Evolutionary conservation across 2,329 filamentous ascomycete genomes (phyloP), one percentile per base, ranked within the genome.

Genomic region (Cercospora sp.): DNA sequence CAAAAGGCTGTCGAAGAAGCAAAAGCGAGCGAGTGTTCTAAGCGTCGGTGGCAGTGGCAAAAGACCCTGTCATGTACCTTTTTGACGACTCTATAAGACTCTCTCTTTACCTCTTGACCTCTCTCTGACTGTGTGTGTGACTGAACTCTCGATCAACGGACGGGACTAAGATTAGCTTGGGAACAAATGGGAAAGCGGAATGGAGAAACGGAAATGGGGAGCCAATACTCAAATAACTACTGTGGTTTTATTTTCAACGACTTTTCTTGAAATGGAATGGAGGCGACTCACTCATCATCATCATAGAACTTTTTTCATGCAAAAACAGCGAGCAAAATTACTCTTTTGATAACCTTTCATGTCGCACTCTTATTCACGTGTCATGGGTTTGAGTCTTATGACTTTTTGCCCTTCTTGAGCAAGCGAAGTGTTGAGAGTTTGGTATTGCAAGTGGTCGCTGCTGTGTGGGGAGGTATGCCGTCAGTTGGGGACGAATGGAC

Each of bases 1-100:
- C 65, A 66, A 64, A 63, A 66, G 58, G 63, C 69, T 71, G 67
- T 65, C 61, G 10, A 66, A 63, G 42, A 59, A 62, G 53, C 13
- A 63, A 28, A 62, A 53, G 53, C 60, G 63, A 57, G 59, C 45
- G 45, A 51, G 20, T 51, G 45, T 51, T 20, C 18, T 51, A 1
- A 13, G 45, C 36, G 36, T n/a, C 16, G 36, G 18, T 13, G 48
- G 48, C 48, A 20, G 48, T n/a, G 53, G 53, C 53, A 18, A 33
- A 42, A 60, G 65, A 45, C 67, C 64, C 23, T 45, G 62, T 60
- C 48, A 69, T 59, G 59, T 66, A 65, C 64, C 60, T 40, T 67
- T 64, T 68, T 69, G 68, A 71, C 66, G 45, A 55, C 48, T 58
- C 62, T 64, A 58, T 33, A 58, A 30, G 26, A 30, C 53, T 23